Base-by-base conservation (phyloP, 2,329 filamentous ascomycete species). In the Aspergillus transmontanensis region DNA sequence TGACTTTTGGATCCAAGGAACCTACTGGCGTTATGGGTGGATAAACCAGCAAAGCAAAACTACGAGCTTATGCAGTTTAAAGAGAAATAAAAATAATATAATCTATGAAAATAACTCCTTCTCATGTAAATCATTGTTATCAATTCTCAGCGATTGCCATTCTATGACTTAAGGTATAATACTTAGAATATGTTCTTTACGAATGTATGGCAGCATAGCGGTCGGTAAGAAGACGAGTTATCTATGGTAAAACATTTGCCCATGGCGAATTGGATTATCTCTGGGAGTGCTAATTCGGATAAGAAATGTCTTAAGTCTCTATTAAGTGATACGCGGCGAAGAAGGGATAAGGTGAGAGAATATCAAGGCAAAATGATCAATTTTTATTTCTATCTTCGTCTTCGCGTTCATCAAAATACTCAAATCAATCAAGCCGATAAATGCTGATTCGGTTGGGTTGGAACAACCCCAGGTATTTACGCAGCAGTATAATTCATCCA, bases 401-500 rank as follows among this genome's bases (percentile, higher is more conserved):
- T 39, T 57, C 28, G 23, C 39, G 21, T 57, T 43, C 55, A 57
- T 57, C 51, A 57, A 46, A 57, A 30, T 30, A 57, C 30, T 32
- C 16, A 36, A 43, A 57, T 51, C 48, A 51, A 51, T 34, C 48
- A 45, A 60, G 32, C 53, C 30, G 48, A 56, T 32, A 48, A 23
- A 45, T 32, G n/a, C 39, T 54, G 41, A 57, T 53, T 39, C 36
- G 26, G 30, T 54, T 23, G 23, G 58, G 58, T n/a, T 16, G 56
- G 30, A 43, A 53, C 46, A 41, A 55, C 30, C 51, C 48, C 60
- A 58, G 60, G 60, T 62, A 62, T 58, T 53, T 62, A 62, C 60
- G 60, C 60, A 45, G 51, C 32, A 55, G 56, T 58, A 62, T 51
- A 53, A 58, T 58, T 55, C 60, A 62, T 62, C 60, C 60, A 55